A percentile compares a stretch with the other conserved stretches of the same genome.
Conservation (phyloP, 305 asterid species). For the Nicotiana rustica region DNA sequence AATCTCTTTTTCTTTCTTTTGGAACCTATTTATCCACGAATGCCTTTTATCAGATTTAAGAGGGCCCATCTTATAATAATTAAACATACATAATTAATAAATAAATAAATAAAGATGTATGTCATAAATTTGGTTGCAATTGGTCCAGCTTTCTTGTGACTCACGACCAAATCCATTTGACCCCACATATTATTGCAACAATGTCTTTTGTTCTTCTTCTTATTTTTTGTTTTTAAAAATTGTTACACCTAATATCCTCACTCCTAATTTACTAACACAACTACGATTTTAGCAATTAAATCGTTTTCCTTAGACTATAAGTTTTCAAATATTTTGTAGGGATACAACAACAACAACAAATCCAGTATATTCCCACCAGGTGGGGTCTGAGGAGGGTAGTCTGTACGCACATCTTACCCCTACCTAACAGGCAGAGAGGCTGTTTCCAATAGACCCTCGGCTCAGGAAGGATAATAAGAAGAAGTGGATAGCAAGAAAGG, state of each 20-base stretch:
- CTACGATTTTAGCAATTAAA: not conserved
- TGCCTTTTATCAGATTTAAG: slow-evolving; percentile 39
- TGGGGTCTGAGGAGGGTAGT: too few relatives aligned
- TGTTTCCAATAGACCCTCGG: too few relatives aligned
- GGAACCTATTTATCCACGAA: not conserved
- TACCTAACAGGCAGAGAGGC: too few relatives aligned
- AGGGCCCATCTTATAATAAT: slow-evolving; percentile 13
- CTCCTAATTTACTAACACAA: not conserved
- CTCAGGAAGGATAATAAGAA: too few relatives aligned
- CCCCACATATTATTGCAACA: not conserved
- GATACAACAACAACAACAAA: too few relatives aligned
- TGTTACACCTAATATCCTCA: not conserved
- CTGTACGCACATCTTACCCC: too few relatives aligned
- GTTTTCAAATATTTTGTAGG: not conserved
- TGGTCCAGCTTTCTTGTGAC: slow-evolving; percentile 14
- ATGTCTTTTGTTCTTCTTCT: not conserved
- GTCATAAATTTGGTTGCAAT: slow-evolving; percentile 24
- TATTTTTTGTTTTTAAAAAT: not conserved
- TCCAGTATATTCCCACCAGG: too few relatives aligned
- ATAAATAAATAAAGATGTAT: not conserved
- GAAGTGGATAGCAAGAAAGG: too few relatives aligned
- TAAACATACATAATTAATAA: too few relatives aligned
- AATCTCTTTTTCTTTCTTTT: too few relatives aligned
- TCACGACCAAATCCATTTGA: slow-evolving; percentile 30
- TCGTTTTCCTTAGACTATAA: not conserved